A percentile compares a stretch with the other conserved stretches of the same genome.
phyloP scores from a whole-genome alignment of 1,139 yeast species.

The Chernovozyma aurita region DNA sequence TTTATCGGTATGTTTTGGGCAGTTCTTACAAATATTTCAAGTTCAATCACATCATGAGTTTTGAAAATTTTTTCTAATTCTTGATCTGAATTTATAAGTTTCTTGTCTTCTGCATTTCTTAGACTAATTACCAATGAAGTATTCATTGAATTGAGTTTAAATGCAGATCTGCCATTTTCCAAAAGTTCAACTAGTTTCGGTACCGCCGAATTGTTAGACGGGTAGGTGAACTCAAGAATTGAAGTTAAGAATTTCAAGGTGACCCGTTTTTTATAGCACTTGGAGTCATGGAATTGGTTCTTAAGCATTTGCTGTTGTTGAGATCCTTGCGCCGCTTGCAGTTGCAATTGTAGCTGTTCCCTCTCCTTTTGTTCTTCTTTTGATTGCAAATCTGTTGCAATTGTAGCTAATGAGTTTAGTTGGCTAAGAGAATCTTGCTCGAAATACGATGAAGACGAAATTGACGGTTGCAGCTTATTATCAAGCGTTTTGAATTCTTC shows the following conservation, averaged over 20 bases:
- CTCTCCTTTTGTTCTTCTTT: neutral
- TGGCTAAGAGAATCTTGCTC: slow-evolving; percentile 11
- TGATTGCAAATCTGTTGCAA: slow-evolving; percentile 33
- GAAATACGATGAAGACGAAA: neutral
- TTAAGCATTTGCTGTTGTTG: neutral
- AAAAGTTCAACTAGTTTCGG: slow-evolving; percentile 65
- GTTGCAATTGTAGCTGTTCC: neutral
- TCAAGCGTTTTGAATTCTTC: slow-evolving; percentile 1
- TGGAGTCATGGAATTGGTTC: neutral
- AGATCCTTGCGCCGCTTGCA: neutral
- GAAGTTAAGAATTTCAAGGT: slow-evolving; percentile 38
- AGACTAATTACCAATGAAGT: slow-evolving; percentile 18
- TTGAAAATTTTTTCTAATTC: slow-evolving; percentile 35
- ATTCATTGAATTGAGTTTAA: slow-evolving; percentile 35
- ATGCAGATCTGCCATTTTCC: slow-evolving; percentile 68
- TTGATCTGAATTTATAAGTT: slow-evolving; percentile 25
- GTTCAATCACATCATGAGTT: slow-evolving; percentile 25
- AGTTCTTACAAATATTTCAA: slow-evolving; percentile 33
- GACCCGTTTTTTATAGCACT: slow-evolving; percentile 16
- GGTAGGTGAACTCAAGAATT: slow-evolving; percentile 53
- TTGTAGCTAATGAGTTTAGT: slow-evolving; percentile 35
- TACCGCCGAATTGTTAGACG: slow-evolving; percentile 57
- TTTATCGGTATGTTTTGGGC: slow-evolving; percentile 32
- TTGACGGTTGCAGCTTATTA: neutral
- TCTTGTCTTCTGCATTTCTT: slow-evolving; percentile 18